These are phyloP conservation scores for Fabrea salina DNA, from an alignment of 169 alveolate species.

Conservation along the genomic window DNA sequence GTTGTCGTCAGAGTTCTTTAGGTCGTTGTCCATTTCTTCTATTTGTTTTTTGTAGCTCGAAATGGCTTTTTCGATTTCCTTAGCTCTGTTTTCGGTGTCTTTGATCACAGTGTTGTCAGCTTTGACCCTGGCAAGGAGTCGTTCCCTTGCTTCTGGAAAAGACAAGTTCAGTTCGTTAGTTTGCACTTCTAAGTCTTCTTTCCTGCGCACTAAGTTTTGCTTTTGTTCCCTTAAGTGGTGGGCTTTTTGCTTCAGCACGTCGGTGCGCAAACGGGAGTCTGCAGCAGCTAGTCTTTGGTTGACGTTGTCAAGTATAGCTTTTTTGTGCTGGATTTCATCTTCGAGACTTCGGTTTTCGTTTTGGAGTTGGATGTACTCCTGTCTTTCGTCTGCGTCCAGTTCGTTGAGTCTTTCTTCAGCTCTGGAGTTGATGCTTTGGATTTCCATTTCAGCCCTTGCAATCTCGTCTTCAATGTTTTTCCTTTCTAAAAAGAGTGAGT, in stretches of 20 bases:
- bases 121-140: slow-evolving; percentile 77
- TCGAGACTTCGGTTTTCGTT: slow-evolving; percentile 68
- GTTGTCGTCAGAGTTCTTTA: slow-evolving; percentile 46
- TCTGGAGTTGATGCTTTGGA: slow-evolving; percentile 52
- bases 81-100: slow-evolving; percentile 67
- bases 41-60: slow-evolving; percentile 71
- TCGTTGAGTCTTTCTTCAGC: slow-evolving; percentile 75
- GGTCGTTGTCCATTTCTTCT: slow-evolving; percentile 67
- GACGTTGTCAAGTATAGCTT: slow-evolving; percentile 66
- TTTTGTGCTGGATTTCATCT: slow-evolving; percentile 51
- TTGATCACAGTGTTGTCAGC: slow-evolving; percentile 74
- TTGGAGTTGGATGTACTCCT: slow-evolving; percentile 59
- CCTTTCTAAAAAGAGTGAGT: slow-evolving; percentile 84
- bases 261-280: slow-evolving; percentile 67
- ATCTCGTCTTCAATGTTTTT: slow-evolving; percentile 80
- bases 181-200: slow-evolving; percentile 81
- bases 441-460: slow-evolving; percentile 56
- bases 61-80: slow-evolving; percentile 70
- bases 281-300: slow-evolving; percentile 57
- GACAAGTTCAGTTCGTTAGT: slow-evolving; percentile 61
- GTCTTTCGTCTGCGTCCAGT: slow-evolving; percentile 84
- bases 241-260: slow-evolving; percentile 74
- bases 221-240: slow-evolving; percentile 72
- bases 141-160: slow-evolving; percentile 86
- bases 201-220: slow-evolving; percentile 52